Evolutionary conservation across 2,329 filamentous ascomycete genomes (phyloP), one percentile per base, ranked within the genome.

Genomic region (Cladophialophora immunda): DNA sequence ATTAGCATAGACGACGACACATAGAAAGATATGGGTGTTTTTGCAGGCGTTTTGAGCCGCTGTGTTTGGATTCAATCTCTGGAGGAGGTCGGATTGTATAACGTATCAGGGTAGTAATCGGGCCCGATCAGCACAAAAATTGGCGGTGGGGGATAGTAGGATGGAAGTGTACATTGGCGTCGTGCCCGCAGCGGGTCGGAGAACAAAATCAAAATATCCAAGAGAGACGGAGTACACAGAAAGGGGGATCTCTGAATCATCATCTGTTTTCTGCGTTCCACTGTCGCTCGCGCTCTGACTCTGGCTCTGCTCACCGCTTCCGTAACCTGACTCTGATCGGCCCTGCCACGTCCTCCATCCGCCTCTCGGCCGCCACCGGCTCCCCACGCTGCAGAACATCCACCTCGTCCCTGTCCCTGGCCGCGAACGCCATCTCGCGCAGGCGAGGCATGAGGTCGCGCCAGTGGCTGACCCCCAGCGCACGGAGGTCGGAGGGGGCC

Each of bases 331-430:
- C 32, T 11, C 32, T 34, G 2, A 13, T 34, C 9, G 83, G 83
- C 3, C 83, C 83, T 68, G 68, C 78, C 25, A 84, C 74, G 58
- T 82, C 76, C 19, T 78, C 75, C 22, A 80, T 64, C 0, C 65
- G 71, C 0, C 65, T 71, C 22, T 74, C 75, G 13, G 58, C 47
- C 19, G 62, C 52, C 4, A 72, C 55, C 36, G 81, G 75, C 59
- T 80, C 72, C 8, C 84, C 83, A 62, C 79, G 81, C 73, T 86
- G 83, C 71, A 85, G 65, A 8, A 86, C 75, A 68, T 86, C 82
- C 7, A 84, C 78, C 58, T 80, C 72, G 4, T 81, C 80, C 7
- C 71, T 55, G 27, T 78, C 76, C 47, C 81, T 73, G 74, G 81
- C 73, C 36, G 78, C 73, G 78, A 80, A 84, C 4, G 81, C 75